Evolutionary conservation across 2,329 filamentous ascomycete genomes (phyloP), one percentile per base, ranked within the genome.

Genomic region (Dactylellina leptospora): DNA sequence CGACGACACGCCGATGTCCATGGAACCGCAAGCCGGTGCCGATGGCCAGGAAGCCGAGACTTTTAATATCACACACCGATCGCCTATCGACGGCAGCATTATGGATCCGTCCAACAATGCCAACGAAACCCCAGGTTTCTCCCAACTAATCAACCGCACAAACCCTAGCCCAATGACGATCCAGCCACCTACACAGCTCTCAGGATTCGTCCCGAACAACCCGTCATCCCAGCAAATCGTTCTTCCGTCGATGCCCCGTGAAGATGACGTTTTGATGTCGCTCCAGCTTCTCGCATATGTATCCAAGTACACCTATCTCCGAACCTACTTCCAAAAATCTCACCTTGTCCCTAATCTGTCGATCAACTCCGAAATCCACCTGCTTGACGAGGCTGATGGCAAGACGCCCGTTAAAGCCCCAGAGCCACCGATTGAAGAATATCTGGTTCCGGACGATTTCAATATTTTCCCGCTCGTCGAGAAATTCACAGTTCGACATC

Each of bases 381-480:
- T 92, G 60, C 83, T 96, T 2, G 93, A 97, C 74, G 87, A 88
- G 0, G 53, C 77, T 78, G 33, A 80, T 78, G 75, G 82, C 78
- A 75, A 79, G n/a, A 78, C 80, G 18, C 83, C 86, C 59, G 86
- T 87, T 33, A 83, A 87, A 56, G 87, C 90, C 47, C 86, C 90
- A 48, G 87, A 92, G 64, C 61, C 60, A 10, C 69, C 69, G 28
- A 61, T 73, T 23, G 90, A 93, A 77, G 93, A 99, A 80, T 97
- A 96, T 78, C 82, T 96, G 23, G 85, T 96, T 5, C 90, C 93
- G 11, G 93, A 97, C 78, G 92, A 97, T 80, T 93, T 96, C 81
- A 99, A 99, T 81, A 96, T 99, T 75, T 99, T 99, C 81, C 95
- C 95, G 1, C 84, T 99, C 33, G 95, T 99, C 50, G 95, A 99